A percentile compares a stretch with the other conserved stretches of the same genome.
Conservation (phyloP, 2,329 filamentous ascomycete species). For the Thermochaetoides dissita region DNA sequence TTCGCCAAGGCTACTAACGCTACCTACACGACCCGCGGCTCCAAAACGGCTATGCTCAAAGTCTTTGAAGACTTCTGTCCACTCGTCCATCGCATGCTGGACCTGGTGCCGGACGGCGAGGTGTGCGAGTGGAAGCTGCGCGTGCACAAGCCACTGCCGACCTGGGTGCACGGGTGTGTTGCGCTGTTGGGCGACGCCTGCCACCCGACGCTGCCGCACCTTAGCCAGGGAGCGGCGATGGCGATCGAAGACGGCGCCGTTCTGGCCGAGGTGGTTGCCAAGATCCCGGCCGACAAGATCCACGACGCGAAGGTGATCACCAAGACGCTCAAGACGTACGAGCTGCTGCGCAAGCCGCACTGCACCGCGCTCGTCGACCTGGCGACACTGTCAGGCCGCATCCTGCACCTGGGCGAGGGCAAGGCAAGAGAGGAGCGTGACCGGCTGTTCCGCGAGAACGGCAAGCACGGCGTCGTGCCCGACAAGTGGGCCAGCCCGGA, state of each 20-base stretch:
- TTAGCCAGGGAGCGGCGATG: conserved; percentile 54
- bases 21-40: conserved; percentile 50
- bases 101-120: conserved; percentile 45
- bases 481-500: conserved; percentile 61
- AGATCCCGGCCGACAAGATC: conserved; percentile 21
- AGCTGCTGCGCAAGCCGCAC: conserved; percentile 41
- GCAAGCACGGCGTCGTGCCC: conserved; percentile 36
- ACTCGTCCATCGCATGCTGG: conserved; percentile 42
- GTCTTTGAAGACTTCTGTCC: conserved; percentile 49
- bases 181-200: conserved; percentile 51
- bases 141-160: conserved; percentile 40
- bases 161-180: conserved; percentile 43
- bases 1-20: conserved; percentile 42
- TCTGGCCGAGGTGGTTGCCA: conserved; percentile 37
- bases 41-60: conserved; percentile 46
- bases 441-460: conserved; percentile 36
- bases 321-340: conserved; percentile 39
- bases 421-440: conserved; percentile 46
- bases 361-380: conserved; percentile 38
- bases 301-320: conserved; percentile 25
- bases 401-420: conserved; percentile 44
- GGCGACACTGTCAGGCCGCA: conserved; percentile 37
- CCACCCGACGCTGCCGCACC: conserved; percentile 53
- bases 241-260: conserved; percentile 54
- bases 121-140: conserved; percentile 53